Base-by-base conservation (phyloP, 768 basidiomycete species). In the Lactarius tabidus region DNA sequence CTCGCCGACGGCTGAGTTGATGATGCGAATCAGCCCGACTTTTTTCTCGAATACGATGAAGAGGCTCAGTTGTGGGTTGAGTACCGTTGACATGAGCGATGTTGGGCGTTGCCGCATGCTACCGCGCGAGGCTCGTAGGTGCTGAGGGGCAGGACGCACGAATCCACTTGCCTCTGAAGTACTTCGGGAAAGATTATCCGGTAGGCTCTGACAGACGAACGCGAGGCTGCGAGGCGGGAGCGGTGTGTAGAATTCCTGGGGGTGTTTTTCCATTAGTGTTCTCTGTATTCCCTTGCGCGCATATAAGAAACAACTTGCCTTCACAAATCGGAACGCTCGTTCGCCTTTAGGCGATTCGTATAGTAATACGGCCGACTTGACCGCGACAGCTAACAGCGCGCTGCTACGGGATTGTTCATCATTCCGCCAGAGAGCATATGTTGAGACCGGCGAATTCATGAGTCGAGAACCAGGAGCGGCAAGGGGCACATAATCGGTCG, bases 1-100 rank as follows among this genome's bases (percentile, higher is more conserved):
- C 73, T 94, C 92, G 38, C 87, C 84, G 8, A 92, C 92, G 28
- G 89, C 86, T 35, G 92, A 85, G 74, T 93, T 91, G 6, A 85
- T 84, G 28, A 93, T 73, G 26, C 92, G 88, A 69, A 94, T 92
- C 75, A 90, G 78, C n/a, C 86, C 84, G 2, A 91, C 91, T 71
- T 90, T 94, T 77, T 93, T 93, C 74, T 94, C 92, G 72, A 94
- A 94, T 28, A 87, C 77, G 63, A 91, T 85, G 71, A 93, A 93
- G n/a, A 94, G 77, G 69, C 85, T 85, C 71, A 90, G 84, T 69
- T 92, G 90, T 6, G 82, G 82, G 23, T 87, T 87, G 71, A 90
- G 89, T 62, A 78, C 78, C 65, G 80, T 72, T 18, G 75, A 70
- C 31, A 45, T 41, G 45, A 55, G 55, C 23, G 60, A 57, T 2